Evolutionary conservation across 1,284 basidiomycete species (phyloP).

Genomic region (Cutaneotrichosporon daszewskae): DNA sequence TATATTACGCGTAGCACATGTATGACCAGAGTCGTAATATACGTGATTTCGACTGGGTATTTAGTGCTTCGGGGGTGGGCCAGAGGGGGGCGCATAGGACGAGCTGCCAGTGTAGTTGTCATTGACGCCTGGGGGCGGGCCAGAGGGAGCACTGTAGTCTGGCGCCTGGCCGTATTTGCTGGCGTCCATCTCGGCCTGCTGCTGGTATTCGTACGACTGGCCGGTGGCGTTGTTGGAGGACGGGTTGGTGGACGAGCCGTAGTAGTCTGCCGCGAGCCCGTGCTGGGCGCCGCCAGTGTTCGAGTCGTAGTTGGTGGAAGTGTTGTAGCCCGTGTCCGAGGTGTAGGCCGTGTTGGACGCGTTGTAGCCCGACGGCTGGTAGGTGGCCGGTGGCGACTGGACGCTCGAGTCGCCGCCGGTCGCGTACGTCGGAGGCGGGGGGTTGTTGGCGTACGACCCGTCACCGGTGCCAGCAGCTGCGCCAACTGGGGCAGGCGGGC

Average conservation of each 20-base stretch:
- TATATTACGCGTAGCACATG: too few relatives aligned
- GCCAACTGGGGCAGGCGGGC: constrained; percentile 20
- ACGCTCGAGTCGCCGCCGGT: constrained; percentile 14
- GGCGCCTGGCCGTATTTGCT: constrained; percentile 17
- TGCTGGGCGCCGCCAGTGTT: constrained; percentile 16
- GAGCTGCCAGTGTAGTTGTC: neutral
- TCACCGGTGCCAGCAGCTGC: neutral
- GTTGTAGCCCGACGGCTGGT: neutral
- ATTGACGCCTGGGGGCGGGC: constrained; percentile 23
- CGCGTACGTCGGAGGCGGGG: constrained; percentile 21
- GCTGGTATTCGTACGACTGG: constrained; percentile 39
- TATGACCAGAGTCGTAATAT: too few relatives aligned
- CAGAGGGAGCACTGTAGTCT: too few relatives aligned
- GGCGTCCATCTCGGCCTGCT: constrained; percentile 25
- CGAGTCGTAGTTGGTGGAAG: constrained; percentile 28
- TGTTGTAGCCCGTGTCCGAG: constrained; percentile 34
- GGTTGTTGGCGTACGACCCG: constrained; percentile 27
- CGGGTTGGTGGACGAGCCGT: constrained; percentile 15
- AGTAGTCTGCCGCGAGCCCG: constrained; percentile 29
- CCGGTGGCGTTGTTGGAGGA: constrained; percentile 1
- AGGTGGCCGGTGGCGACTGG: too few relatives aligned
- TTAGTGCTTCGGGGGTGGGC: constrained; percentile 12
- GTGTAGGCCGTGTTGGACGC: neutral
- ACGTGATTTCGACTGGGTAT: too few relatives aligned
- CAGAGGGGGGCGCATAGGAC: constrained; percentile 5